Conservation (phyloP, 345 rosid genomes). For the thale cress (Arabidopsis thaliana) region DNA sequence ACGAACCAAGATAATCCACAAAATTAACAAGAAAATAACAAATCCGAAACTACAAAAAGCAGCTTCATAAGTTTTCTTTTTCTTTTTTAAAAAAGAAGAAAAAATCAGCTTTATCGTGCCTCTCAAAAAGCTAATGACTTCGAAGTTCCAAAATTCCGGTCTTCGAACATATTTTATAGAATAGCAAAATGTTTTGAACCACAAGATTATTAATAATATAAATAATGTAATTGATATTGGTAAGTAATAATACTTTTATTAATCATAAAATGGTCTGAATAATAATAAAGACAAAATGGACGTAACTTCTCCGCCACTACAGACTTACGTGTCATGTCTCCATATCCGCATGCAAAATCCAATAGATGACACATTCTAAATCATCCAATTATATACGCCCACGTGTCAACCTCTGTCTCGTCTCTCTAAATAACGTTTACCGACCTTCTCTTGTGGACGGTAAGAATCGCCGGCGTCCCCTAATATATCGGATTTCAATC, state of each 20-base stretch:
- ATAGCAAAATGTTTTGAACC: not conserved
- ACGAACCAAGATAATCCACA: not conserved
- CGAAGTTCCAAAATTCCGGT: not conserved
- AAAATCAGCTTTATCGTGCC: conserved; percentile 1
- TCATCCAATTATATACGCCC: not conserved
- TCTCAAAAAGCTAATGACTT: not conserved
- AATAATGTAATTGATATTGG: not conserved
- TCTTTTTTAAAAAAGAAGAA: too few species aligned
- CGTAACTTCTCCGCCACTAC: conserved; percentile 42
- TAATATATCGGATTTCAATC: conserved; percentile 11
- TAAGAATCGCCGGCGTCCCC: conserved; percentile 47
- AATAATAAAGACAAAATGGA: not conserved
- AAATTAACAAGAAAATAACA: not conserved
- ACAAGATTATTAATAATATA: not conserved
- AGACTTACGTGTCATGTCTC: conserved; percentile 45
- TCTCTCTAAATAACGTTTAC: conserved; percentile 27
- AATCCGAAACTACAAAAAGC: not conserved
- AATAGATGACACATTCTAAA: conserved; percentile 37
- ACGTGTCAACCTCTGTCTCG: conserved; percentile 39
- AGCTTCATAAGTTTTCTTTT: too few species aligned
- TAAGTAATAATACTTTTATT: not conserved
- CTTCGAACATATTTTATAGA: not conserved
- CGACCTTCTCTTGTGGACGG: conserved; percentile 44
- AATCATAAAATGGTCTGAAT: conserved; percentile 11
- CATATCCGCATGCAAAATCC: conserved; percentile 36